Base-by-base conservation (phyloP, 2,329 filamentous ascomycete genomes). In the Diaporthe caulivora region DNA sequence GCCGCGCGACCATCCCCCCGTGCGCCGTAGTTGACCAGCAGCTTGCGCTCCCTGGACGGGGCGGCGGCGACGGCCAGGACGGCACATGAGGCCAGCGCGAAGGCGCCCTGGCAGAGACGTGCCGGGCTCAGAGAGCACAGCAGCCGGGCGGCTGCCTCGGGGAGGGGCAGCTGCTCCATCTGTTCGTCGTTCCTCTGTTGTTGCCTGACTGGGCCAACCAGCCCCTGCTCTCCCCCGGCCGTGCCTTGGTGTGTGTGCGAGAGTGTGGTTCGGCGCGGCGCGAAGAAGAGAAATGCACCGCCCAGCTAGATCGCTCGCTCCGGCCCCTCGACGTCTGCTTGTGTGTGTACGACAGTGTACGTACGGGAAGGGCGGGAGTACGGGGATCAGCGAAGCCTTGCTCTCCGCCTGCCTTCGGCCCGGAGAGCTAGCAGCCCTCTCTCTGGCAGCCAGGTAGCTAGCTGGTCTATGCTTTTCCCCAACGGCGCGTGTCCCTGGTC, bases 11-110 rank as follows among this genome's bases (percentile, higher is more conserved):
- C 37, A 13, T 67, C 44, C 65, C 68, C 44, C 65, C 88, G 84
- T 9, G 88, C 85, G 18, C 88, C 89, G 74, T 90, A 90, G 77
- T 86, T 84, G 69, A 87, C 83, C 21, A 90, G 79, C 4, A 85
- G 81, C 31, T 80, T 79, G 69, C 84, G 83, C n/a, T 84, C 79
- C n/a, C 84, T 80, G 40, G 79, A 76, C 11, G 89, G 88, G 31
- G 88, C 79, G 10, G 81, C 77, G 1, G 87, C 84, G 47, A 89
- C 80, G 15, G 79, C 79, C 10, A 87, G 73, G 40, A 89, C 82
- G 64, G 78, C 76, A 15, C 80, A 80, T 8, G 85, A 81, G 3
- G 85, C 80, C 60, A 86, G 76, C 49, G 86, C 78, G 78, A 88
- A 90, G 78, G 86, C 86, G 31, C 82, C 77, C 77, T 88, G 88